These are phyloP conservation scores for Sequoiadendron giganteum DNA, from an alignment of 75 land plant species.

Conservation along the genomic window DNA sequence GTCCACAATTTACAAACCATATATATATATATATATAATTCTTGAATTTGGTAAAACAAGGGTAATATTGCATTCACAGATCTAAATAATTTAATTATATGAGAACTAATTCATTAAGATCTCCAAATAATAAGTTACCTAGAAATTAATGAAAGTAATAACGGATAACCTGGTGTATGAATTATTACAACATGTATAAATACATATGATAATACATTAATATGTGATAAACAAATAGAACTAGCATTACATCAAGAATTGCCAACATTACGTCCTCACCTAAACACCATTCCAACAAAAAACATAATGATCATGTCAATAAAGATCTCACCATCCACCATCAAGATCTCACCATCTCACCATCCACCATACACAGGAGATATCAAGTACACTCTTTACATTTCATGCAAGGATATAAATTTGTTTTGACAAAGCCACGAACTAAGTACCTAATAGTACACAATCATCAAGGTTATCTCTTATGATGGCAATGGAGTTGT, in stretches of 20 bases:
- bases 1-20: too few relatives aligned
- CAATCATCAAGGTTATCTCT: background rate
- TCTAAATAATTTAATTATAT: background rate
- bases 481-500: conserved; percentile 18
- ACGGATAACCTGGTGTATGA: background rate
- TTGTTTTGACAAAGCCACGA: background rate
- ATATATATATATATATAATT: too few relatives aligned
- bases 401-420: background rate
- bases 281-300: background rate
- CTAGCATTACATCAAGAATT: background rate
- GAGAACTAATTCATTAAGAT: background rate
- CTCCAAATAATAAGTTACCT: background rate
- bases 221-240: background rate
- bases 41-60: too few relatives aligned
- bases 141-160: background rate
- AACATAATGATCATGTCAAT: background rate
- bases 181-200: background rate
- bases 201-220: background rate
- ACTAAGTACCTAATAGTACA: background rate
- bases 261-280: background rate
- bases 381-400: background rate
- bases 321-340: background rate
- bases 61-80: too few relatives aligned
- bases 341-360: background rate
- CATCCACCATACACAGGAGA: background rate